Evolutionary conservation across 2,329 filamentous ascomycete genomes (phyloP).

Genomic region (Scopulariopsis brevicaulis): DNA sequence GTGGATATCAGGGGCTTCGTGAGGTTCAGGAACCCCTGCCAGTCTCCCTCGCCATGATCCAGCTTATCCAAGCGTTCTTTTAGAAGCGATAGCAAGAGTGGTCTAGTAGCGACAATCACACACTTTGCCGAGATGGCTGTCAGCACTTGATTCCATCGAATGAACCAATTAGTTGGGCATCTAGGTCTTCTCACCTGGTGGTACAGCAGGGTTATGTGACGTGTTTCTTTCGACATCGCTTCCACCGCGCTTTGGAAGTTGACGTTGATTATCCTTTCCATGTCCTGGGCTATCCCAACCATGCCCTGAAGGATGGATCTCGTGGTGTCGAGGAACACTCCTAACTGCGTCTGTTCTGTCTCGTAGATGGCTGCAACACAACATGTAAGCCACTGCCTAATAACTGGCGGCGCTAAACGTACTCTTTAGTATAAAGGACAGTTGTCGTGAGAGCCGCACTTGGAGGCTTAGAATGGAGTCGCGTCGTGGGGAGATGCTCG

Average conservation of each 20-base stretch:
- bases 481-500: conserved; percentile 13
- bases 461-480: conserved; percentile 20
- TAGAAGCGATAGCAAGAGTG: conserved; percentile 23
- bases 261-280: conserved; percentile 20
- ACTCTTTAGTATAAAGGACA: conserved; percentile 23
- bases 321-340: conserved; percentile 21
- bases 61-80: conserved; percentile 22
- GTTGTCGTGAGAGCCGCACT: conserved; percentile 20
- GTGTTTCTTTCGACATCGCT: conserved; percentile 22
- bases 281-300: conserved; percentile 24
- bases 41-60: conserved; percentile 14
- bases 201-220: conserved; percentile 23
- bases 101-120: conserved; percentile 25
- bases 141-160: neutral
- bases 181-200: conserved; percentile 18
- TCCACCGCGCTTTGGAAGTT: conserved; percentile 21
- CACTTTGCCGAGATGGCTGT: conserved; percentile 13
- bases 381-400: neutral
- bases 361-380: conserved; percentile 20
- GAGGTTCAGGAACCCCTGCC: conserved; percentile 18
- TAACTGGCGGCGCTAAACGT: neutral
- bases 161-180: fast-evolving
- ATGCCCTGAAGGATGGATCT: conserved; percentile 21
- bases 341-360: conserved; percentile 19
- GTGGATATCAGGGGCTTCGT: conserved; percentile 23